phyloP scores from a whole-genome alignment of 306 rosid species.

The Cucurbita maxima region DNA sequence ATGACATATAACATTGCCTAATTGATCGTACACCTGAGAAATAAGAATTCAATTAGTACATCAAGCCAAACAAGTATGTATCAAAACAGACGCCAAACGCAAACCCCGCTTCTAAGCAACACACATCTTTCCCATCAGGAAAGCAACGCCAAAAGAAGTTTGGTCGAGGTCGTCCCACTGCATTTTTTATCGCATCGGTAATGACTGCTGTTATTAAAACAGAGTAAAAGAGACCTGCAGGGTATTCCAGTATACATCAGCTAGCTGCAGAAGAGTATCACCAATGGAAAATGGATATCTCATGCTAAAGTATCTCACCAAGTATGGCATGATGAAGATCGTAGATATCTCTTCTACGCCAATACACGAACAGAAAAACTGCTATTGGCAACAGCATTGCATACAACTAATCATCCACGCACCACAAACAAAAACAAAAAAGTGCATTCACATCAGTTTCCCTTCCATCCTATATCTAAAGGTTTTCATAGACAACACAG shows the following conservation, averaged over 20 bases:
- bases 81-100: not conserved
- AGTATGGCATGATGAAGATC: constrained; percentile 87
- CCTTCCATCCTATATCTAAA: not conserved
- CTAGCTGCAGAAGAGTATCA: not conserved
- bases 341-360: constrained; percentile 67
- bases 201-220: constrained; percentile 49
- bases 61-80: not conserved
- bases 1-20: constrained; percentile 69
- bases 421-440: constrained; percentile 2
- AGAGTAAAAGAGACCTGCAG: constrained; percentile 62
- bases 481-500: not conserved
- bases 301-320: constrained; percentile 29
- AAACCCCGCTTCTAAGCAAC: constrained; percentile 12
- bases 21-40: constrained; percentile 49
- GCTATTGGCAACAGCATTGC: constrained; percentile 51
- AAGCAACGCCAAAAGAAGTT: constrained; percentile 96
- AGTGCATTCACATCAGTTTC: constrained; percentile 11
- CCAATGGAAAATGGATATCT: not conserved
- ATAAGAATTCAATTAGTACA: not conserved
- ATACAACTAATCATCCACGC: constrained; percentile 31
- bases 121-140: constrained; percentile 90
- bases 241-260: not conserved
- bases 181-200: constrained; percentile 68
- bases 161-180: constrained; percentile 90
- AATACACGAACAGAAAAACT: constrained; percentile 46